These are phyloP conservation scores for Pezicula rhizophila DNA, from an alignment of 2,329 filamentous ascomycete genomes.

Conservation along the genomic window DNA sequence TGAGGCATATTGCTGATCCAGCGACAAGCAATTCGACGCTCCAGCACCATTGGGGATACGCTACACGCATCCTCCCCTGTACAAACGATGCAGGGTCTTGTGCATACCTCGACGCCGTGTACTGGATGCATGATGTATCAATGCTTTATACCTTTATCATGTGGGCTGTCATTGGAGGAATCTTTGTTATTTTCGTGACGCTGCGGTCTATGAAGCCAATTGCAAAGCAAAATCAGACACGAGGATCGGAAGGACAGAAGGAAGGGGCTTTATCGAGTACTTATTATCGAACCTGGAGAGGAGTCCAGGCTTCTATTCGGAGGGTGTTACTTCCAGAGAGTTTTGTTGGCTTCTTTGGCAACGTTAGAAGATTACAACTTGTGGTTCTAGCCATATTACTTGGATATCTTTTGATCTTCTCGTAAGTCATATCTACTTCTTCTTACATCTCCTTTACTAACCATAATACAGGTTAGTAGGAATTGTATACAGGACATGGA, in stretches of 20 bases:
- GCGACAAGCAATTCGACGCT: conserved; percentile 9
- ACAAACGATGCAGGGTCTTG: conserved; percentile 52
- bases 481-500: conserved; percentile 62
- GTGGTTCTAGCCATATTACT: conserved; percentile 50
- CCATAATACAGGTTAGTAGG: conserved; percentile 44
- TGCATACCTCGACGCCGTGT: conserved; percentile 50
- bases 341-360: conserved; percentile 53
- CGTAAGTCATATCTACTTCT: conserved; percentile 31
- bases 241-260: conserved; percentile 21
- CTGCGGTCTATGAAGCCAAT: conserved; percentile 24
- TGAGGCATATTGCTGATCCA: neutral
- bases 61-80: conserved; percentile 47
- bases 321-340: conserved; percentile 56
- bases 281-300: conserved; percentile 17
- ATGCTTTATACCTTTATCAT: conserved; percentile 52
- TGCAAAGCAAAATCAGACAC: conserved; percentile 14
- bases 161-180: conserved; percentile 45
- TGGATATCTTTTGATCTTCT: conserved; percentile 61
- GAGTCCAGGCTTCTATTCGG: conserved; percentile 7
- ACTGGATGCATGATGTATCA: conserved; percentile 44
- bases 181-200: conserved; percentile 36
- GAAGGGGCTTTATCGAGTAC: conserved; percentile 10
- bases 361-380: conserved; percentile 63
- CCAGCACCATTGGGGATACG: conserved; percentile 50
- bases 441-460: neutral